Evolutionary conservation across 305 asterid species (phyloP).

Genomic region (Salvia sclarea): DNA sequence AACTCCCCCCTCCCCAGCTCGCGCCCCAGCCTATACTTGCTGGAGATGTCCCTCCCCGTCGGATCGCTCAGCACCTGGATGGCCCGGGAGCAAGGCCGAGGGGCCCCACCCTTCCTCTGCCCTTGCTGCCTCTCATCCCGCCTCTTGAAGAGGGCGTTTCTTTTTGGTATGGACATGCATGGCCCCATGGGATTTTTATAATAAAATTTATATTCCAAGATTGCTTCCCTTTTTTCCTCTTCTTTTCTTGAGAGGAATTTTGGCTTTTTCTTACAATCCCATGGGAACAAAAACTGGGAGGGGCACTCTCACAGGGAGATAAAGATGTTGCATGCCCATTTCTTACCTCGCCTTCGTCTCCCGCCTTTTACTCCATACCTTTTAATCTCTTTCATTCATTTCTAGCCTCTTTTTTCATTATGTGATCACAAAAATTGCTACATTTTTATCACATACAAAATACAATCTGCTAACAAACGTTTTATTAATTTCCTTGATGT

Average conservation of each 20-base stretch:
- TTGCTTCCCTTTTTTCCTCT: not conserved
- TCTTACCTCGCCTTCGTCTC: constrained; percentile 2
- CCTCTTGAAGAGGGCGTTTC: constrained; percentile 37
- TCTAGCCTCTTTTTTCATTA: not conserved
- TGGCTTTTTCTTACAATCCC: constrained; percentile 28
- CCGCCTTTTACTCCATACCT: constrained; percentile 38
- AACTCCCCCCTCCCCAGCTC: constrained; percentile 95
- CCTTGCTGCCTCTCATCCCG: constrained; percentile 26
- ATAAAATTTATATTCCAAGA: not conserved
- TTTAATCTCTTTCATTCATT: not conserved
- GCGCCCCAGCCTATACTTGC: constrained; percentile 54
- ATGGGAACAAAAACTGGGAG: constrained; percentile 34
- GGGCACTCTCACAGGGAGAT: constrained; percentile 10
- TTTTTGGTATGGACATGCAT: constrained; percentile 65
- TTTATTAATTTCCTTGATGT: too few species aligned
- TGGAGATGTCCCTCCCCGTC: constrained; percentile 44
- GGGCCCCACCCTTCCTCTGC: too few species aligned
- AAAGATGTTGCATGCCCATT: constrained; percentile 16
- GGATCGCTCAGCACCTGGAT: constrained; percentile 53
- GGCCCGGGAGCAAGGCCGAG: constrained; percentile 45
- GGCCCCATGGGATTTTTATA: constrained; percentile 65
- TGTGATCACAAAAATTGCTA: too few species aligned
- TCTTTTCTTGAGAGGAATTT: constrained; percentile 13
- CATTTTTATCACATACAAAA: too few species aligned
- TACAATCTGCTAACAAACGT: too few species aligned